Conservation (phyloP, 345 rosid genomes). For the Rhodomyrtus tomentosa region DNA sequence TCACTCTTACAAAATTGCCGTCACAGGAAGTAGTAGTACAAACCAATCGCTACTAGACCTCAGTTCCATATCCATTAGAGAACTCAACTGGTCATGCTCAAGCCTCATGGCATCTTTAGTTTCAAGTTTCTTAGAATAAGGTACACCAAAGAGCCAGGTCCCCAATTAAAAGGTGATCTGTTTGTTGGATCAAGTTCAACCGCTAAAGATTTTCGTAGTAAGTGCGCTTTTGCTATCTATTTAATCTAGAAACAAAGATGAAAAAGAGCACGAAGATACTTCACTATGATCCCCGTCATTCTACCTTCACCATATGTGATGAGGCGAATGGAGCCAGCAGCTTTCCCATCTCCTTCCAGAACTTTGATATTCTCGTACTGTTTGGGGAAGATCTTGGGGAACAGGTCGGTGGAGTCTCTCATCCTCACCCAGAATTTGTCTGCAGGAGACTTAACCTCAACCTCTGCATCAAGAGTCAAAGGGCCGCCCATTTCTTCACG, state of each 20-base stretch:
- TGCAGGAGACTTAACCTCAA: slow-evolving; percentile 59
- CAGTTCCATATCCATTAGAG: not conserved
- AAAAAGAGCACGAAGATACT: not conserved
- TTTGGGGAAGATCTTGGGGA: slow-evolving; percentile 60
- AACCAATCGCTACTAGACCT: not conserved
- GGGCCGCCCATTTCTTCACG: slow-evolving; percentile 30
- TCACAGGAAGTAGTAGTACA: not conserved
- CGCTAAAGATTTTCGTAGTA: not conserved
- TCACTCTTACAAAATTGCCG: not conserved
- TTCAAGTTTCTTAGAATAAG: not conserved
- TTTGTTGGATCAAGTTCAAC: not conserved
- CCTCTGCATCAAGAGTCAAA: slow-evolving; percentile 47
- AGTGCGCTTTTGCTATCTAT: not conserved
- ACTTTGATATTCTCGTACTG: slow-evolving; percentile 76
- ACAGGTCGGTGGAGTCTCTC: slow-evolving; percentile 50
- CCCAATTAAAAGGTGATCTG: not conserved
- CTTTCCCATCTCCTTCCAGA: slow-evolving; percentile 76
- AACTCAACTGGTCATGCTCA: not conserved
- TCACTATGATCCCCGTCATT: not conserved
- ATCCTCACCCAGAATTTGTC: slow-evolving; percentile 55
- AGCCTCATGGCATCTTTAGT: not conserved
- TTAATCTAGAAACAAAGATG: not conserved
- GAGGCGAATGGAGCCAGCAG: slow-evolving; percentile 65
- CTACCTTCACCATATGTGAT: slow-evolving; percentile 60
- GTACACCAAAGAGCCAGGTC: not conserved